phyloP scores from a whole-genome alignment of 495 filamentous ascomycete species.

The Darksidea phi region DNA sequence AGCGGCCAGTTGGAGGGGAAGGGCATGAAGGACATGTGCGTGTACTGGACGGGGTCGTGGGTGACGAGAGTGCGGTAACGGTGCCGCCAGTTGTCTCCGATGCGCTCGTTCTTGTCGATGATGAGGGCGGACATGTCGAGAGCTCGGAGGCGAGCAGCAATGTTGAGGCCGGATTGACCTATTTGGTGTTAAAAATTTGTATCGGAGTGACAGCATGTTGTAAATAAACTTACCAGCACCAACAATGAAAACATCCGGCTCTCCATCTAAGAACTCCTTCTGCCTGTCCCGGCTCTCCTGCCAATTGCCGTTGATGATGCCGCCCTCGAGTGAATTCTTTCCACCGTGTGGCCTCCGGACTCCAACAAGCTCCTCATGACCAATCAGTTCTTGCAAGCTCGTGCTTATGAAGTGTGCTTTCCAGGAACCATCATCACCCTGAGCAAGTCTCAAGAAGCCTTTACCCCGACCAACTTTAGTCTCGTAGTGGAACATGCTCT shows the following conservation, averaged over 20 bases:
- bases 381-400: conserved; percentile 28
- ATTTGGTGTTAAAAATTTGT: background rate
- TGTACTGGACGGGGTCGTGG: conserved; percentile 75
- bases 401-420: conserved; percentile 38
- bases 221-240: conserved; percentile 51
- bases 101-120: conserved; percentile 61
- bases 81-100: conserved; percentile 77
- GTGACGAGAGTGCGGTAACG: conserved; percentile 62
- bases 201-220: too few species aligned
- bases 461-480: conserved; percentile 29
- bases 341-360: conserved; percentile 30
- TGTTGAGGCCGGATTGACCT: conserved; percentile 61
- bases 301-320: conserved; percentile 55
- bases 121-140: conserved; percentile 61
- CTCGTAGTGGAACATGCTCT: conserved; percentile 35
- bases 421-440: conserved; percentile 26
- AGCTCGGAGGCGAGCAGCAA: conserved; percentile 67
- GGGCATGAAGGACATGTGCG: conserved; percentile 68
- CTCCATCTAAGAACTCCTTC: conserved; percentile 55
- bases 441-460: conserved; percentile 26
- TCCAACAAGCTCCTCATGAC: conserved; percentile 16
- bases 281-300: conserved; percentile 58
- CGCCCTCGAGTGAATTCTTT: conserved; percentile 28
- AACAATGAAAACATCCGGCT: conserved; percentile 66
- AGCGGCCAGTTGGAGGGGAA: conserved; percentile 66